Evolutionary conservation across 2,329 filamentous ascomycete species (phyloP), one percentile per base, ranked within the genome.

Genomic region (Penicillium sp.): DNA sequence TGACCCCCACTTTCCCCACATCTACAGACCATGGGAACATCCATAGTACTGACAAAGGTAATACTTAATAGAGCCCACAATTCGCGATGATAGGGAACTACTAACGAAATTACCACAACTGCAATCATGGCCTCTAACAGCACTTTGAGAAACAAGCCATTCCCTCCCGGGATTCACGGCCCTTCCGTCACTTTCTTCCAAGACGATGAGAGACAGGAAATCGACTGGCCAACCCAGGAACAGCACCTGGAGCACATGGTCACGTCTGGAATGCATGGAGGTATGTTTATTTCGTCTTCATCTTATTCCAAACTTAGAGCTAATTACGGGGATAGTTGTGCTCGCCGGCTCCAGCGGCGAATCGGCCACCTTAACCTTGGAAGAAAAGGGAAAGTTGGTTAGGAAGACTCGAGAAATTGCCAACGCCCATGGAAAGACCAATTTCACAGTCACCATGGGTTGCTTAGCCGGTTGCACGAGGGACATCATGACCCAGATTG

Each of bases 111-210:
- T 10, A 35, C 7, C 7, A 30, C 30, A 26, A 5, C 13, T 45
- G 11, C 18, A 23, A 7, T 4, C 10, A 45, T 45, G 43, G 43
- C 30, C 19, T 35, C 43, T 32, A 45, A 8, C 41, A 43, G 41
- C 27, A 43, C 26, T 26, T 36, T 35, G 30, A 45, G 18, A 10
- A 45, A 45, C 43, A 45, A 45, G 46, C 39, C 43, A 32, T 60
- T 46, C 42, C 61, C 47, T 7, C 56, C 44, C 1, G 81, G 81
- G 4, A 79, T 84, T 44, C 81, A 84, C 57, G 81, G 80, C n/a
- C 82, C 81, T 1, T 78, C 75, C 18, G 65, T 84, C 61, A 84
- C 81, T 3, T 84, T 77, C 74, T 84, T 84, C 65, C 69, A 73
- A 43, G 70, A 75, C 52, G 74, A 78, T 54, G 61, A 66, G 27